Conservation (phyloP, 1,139 yeast genomes). For the Martiniozyma asiatica region DNA sequence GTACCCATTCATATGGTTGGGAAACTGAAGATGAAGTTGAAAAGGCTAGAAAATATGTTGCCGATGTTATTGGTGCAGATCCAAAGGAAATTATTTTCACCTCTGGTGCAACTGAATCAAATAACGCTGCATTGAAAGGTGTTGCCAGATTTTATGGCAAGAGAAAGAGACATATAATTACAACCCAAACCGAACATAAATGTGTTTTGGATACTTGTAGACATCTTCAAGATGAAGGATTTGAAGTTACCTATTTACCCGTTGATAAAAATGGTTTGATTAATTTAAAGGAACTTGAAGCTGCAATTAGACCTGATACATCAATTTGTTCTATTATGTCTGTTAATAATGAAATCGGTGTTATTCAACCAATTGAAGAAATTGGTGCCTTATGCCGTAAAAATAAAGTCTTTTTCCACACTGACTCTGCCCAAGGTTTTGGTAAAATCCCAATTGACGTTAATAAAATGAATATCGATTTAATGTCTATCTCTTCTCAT, state of each 20-base stretch:
- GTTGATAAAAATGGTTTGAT: slow-evolving; percentile 76
- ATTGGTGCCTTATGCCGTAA: slow-evolving; percentile 82
- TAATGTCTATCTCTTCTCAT: slow-evolving; percentile 89
- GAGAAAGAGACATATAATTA: slow-evolving; percentile 86
- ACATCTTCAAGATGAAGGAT: slow-evolving; percentile 91
- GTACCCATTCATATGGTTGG: slow-evolving; percentile 99
- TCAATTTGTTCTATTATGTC: slow-evolving; percentile 92
- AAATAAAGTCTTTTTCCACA: slow-evolving; percentile 87
- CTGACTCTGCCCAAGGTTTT: slow-evolving; percentile 97
- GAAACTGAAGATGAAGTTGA: slow-evolving; percentile 93
- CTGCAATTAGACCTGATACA: slow-evolving; percentile 84
- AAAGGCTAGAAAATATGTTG: slow-evolving; percentile 69
- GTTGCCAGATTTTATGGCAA: slow-evolving; percentile 86
- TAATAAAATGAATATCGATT: slow-evolving; percentile 83
- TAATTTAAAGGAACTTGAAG: slow-evolving; percentile 62
- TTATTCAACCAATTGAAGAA: slow-evolving; percentile 89
- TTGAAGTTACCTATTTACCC: slow-evolving; percentile 86
- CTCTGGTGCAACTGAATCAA: slow-evolving; percentile 95
- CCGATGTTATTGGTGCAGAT: slow-evolving; percentile 79
- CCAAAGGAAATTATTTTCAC: slow-evolving; percentile 95
- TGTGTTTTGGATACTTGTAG: slow-evolving; percentile 95
- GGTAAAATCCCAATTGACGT: slow-evolving; percentile 93
- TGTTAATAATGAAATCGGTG: slow-evolving; percentile 97
- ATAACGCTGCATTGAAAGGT: slow-evolving; percentile 90
- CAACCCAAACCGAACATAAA: slow-evolving; percentile 95